Base-by-base conservation (phyloP, 2,329 filamentous ascomycete genomes). In the Trichocomaceae sp. region DNA sequence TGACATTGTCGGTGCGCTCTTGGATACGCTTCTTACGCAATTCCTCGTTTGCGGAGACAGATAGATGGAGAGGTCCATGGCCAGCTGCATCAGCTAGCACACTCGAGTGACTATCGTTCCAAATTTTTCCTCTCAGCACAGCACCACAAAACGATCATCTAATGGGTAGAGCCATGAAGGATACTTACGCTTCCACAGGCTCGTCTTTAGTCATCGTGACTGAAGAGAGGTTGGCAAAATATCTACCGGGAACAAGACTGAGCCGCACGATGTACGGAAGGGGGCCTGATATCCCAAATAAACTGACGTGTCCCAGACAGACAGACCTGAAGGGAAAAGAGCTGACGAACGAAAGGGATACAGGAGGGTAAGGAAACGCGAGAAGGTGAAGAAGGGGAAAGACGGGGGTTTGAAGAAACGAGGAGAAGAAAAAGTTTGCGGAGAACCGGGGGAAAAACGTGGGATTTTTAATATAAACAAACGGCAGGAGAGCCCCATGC, bases 1-100 rank as follows among this genome's bases (percentile, higher is more conserved):
- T 66, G n/a, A 60, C 51, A 55, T 70, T 70, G 8, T 63, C 59
- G n/a, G 64, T 66, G 58, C 68, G 55, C 39, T 61, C 59, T 10
- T 59, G 62, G 20, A 68, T 55, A 49, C 64, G 67, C 52, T 58
- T 29, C 42, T 56, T 54, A 47, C 57, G 59, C 35, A 55, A 56
- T 6, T 53, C 54, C 17, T 35, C 50, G 52, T 60, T 47, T 33
- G 39, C 54, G 41, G 58, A 60, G 47, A 56, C 39, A 9, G 60
- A 59, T 19, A 8, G 17, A 20, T 42, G 39, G 9, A 17, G 39
- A 20, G 39, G 10, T 22, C 13, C 39, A 42, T 19, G 39, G 9
- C 19, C 39, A 20, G 39, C 39, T 42, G 39, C 8, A 42, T 22
- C 5, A 22, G 39, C 39, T 42, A 42, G 39, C 39, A 42, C 17